Evolutionary conservation across 345 rosid genomes (phyloP).

Genomic region (Citrus sinensis): DNA sequence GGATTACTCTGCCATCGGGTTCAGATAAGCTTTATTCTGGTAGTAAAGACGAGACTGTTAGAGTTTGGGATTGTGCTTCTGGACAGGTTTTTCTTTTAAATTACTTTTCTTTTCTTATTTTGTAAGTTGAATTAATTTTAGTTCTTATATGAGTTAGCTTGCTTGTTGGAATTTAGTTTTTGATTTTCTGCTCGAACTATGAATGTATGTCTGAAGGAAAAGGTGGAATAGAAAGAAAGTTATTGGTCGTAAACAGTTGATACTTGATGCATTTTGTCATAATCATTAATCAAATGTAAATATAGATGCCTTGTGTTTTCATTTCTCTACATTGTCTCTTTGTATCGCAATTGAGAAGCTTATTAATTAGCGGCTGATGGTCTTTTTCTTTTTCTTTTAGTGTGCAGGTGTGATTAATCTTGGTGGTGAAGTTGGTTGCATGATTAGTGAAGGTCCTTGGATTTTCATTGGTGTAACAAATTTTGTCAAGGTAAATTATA

Average conservation of each 20-base stretch:
- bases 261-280: background rate
- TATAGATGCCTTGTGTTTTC: background rate
- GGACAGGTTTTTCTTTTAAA: conserved; percentile 61
- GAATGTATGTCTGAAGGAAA: background rate
- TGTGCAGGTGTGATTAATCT: conserved; percentile 59
- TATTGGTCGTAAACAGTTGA: background rate
- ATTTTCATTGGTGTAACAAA: conserved; percentile 85
- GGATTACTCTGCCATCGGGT: conserved; percentile 79
- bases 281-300: background rate
- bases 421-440: conserved; percentile 91
- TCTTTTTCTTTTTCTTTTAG: conserved; percentile 30
- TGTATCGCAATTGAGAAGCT: background rate
- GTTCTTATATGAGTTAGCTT: background rate
- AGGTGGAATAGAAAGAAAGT: background rate
- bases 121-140: background rate
- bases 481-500: conserved; percentile 63
- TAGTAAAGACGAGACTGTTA: conserved; percentile 76
- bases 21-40: conserved; percentile 80
- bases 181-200: background rate
- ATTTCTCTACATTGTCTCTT: background rate
- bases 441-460: conserved; percentile 97
- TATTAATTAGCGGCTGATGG: background rate
- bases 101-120: background rate
- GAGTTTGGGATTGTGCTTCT: conserved; percentile 92
- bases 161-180: background rate